Base-by-base conservation (phyloP, 2,329 filamentous ascomycete genomes). In the Ophiostoma ulmi region DNA sequence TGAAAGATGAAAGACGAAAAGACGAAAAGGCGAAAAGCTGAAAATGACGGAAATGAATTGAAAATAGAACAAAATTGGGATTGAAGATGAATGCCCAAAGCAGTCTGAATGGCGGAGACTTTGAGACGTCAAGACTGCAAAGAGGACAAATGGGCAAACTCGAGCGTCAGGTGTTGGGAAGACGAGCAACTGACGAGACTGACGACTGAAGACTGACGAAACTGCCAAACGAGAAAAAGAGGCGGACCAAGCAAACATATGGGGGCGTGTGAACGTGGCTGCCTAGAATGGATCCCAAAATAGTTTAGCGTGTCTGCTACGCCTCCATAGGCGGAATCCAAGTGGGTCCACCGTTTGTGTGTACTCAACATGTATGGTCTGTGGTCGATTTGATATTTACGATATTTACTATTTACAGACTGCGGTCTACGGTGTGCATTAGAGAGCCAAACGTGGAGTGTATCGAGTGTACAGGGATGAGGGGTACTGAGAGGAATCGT, bases 241-340 rank as follows among this genome's bases (percentile, higher is more conserved):
- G 36, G 55, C 52, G 58, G 66, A 71, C n/a, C 13, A 14, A 13
- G 36, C 36, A 66, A 39, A 66, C 70, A 73, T 73, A 73, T 72
- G 72, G 71, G 73, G 69, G 70, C 70, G 66, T 52, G 69, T 68
- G 71, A 74, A 72, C 63, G 71, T 72, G 71, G 74, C 64, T 75
- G 74, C 74, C 74, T 75, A 75, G 67, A 75, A 72, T 72, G 8
- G 39, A 2, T 14, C 72, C 72, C 36, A 61, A 73, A 72, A 6
- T 0, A 68, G 74, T n/a, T 36, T 75, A 75, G 74, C 71, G 70
- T 14, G 17, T 0, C 2, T 58, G n/a, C 74, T 74, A 71, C 73
- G 74, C 74, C 74, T 73, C 74, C 70, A 67, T 58, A 22, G 72
- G 64, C 72, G 41, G 71, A 72, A 73, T 74, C 72, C 70, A 22